Evolutionary conservation across 306 rosid species (phyloP).

Genomic region (Sesbania bispinosa): DNA sequence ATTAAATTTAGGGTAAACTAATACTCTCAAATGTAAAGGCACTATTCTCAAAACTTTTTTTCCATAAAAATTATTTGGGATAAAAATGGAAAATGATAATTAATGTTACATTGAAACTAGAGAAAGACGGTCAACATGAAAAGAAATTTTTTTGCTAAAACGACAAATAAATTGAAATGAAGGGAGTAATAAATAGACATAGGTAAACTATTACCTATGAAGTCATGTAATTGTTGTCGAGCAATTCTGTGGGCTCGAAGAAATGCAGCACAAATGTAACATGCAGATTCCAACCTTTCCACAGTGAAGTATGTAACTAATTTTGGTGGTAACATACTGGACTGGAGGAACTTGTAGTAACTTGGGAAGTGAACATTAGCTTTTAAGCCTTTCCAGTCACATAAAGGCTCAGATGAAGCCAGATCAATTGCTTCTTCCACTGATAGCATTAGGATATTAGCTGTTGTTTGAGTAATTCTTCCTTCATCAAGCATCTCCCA

Average conservation of each 20-base stretch:
- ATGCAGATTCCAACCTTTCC: conserved; percentile 83
- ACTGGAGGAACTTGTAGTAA: conserved; percentile 80
- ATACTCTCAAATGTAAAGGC: too few relatives aligned
- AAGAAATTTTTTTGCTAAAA: too few relatives aligned
- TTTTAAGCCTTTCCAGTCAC: conserved; percentile 91
- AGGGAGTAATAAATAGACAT: too few relatives aligned
- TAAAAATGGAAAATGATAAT: too few relatives aligned
- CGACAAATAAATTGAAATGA: too few relatives aligned
- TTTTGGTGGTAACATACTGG: conserved; percentile 56
- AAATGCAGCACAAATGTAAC: conserved; percentile 91
- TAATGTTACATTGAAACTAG: too few relatives aligned
- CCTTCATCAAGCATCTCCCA: conserved; percentile 99
- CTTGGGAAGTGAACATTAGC: conserved; percentile 71
- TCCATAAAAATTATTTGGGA: too few relatives aligned
- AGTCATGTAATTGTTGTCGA: conserved; percentile 71
- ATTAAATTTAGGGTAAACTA: too few relatives aligned
- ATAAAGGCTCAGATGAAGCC: conserved; percentile 63
- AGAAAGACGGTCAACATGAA: too few relatives aligned
- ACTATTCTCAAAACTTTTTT: too few relatives aligned
- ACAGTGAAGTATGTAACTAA: conserved; percentile 81
- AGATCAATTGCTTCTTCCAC: conserved; percentile 92
- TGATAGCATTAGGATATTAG: conserved; percentile 83
- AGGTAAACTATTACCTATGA: conserved; percentile 60
- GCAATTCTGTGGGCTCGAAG: conserved; percentile 90
- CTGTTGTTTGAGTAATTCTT: conserved; percentile 73